These are phyloP conservation scores for Grosmannia huntii DNA, from an alignment of 2,329 filamentous ascomycete genomes.

Conservation along the genomic window DNA sequence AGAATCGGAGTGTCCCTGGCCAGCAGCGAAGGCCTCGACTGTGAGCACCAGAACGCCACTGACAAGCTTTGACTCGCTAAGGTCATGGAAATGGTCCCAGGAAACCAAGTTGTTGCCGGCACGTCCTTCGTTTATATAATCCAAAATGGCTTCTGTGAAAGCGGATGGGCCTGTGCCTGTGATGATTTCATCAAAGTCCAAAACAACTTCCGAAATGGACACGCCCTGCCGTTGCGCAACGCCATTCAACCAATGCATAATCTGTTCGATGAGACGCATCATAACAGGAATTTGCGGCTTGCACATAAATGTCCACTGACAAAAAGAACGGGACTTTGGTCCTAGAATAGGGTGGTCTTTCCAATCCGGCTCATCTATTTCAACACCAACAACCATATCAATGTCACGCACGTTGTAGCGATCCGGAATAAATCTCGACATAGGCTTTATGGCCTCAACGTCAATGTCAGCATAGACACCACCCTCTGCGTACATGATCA, in stretches of 20 bases:
- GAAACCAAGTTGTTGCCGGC: constrained; percentile 30
- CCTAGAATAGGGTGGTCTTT: constrained; percentile 51
- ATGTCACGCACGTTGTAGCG: constrained; percentile 51
- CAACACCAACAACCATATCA: constrained; percentile 57
- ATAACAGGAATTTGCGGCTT: constrained; percentile 56
- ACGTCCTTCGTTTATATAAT: constrained; percentile 43
- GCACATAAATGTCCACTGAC: constrained; percentile 64
- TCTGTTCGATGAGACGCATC: constrained; percentile 54
- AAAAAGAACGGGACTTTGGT: constrained; percentile 56
- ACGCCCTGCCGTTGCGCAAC: constrained; percentile 46
- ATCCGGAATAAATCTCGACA: constrained; percentile 45
- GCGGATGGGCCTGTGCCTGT: constrained; percentile 60
- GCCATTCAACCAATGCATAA: constrained; percentile 51
- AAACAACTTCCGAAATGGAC: constrained; percentile 44
- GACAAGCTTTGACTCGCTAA: constrained; percentile 53
- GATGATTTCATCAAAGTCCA: constrained; percentile 62
- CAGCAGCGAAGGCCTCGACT: constrained; percentile 60
- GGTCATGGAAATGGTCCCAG: constrained; percentile 53
- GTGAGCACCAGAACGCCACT: constrained; percentile 53
- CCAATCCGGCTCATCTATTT: constrained; percentile 58
- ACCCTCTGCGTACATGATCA: constrained; percentile 55
- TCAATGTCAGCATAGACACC: constrained; percentile 36
- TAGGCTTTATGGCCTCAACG: constrained; percentile 26
- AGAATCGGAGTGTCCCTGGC: constrained; percentile 60
- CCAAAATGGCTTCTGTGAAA: constrained; percentile 52